phyloP scores from a whole-genome alignment of 2,329 filamentous ascomycete genomes.

The Truncatella angustata region DNA sequence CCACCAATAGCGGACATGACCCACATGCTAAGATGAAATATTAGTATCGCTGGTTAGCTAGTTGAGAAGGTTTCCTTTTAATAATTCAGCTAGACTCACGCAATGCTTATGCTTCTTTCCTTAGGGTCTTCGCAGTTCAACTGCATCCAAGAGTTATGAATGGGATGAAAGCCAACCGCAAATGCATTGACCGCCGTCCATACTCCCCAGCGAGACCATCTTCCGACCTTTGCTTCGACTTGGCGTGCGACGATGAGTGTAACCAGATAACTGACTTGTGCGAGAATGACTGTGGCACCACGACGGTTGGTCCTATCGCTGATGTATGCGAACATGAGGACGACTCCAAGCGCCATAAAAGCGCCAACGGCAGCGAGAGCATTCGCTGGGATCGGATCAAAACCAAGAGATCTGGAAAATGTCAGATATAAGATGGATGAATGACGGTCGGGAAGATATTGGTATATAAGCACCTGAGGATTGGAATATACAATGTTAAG shows the following conservation, averaged over 20 bases:
- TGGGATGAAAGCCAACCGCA: conserved; percentile 32
- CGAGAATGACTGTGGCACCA: conserved; percentile 32
- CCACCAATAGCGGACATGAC: no score
- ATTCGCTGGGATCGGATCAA: conserved; percentile 21
- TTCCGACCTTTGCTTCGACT: conserved; percentile 23
- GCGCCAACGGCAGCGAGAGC: conserved; percentile 22
- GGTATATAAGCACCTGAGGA: conserved; percentile 18
- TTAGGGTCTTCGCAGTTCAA: conserved; percentile 26
- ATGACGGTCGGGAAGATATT: conserved; percentile 23
- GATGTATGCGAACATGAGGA: conserved; percentile 17
- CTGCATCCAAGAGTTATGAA: conserved; percentile 25
- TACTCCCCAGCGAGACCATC: conserved; percentile 17
- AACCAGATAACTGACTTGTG: conserved; percentile 35
- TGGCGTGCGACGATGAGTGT: conserved; percentile 35
- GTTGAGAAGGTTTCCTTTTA: no score
- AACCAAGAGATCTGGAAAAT: conserved; percentile 17
- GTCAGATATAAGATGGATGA: no score
- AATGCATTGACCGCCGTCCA: conserved; percentile 23
- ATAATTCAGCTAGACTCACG: no score
- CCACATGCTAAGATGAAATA: no score
- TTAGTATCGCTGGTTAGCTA: no score
- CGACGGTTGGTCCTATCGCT: conserved; percentile 30
- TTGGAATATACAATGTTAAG: no score
- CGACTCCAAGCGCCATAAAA: conserved; percentile 17
- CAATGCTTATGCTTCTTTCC: conserved; percentile 26